Conservation (phyloP, 768 basidiomycete genomes). For the Kwoniella botswanensis region DNA sequence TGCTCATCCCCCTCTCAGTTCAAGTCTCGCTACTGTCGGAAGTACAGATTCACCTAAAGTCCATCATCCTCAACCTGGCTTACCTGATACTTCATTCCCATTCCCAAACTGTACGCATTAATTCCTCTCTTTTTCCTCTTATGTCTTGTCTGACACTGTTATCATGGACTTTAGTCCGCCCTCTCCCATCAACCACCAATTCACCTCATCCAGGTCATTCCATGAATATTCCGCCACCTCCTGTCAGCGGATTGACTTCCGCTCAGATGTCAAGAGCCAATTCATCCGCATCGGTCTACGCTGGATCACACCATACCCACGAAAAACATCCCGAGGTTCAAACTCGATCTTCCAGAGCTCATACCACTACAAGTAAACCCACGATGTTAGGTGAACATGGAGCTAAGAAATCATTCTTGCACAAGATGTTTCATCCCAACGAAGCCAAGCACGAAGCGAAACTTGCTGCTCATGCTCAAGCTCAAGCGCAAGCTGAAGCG, state of each 20-base stretch:
- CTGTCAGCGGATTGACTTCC: slow-evolving; percentile 23
- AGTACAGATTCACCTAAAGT: slow-evolving; percentile 1
- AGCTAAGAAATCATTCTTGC: slow-evolving; percentile 56
- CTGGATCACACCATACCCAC: slow-evolving; percentile 21
- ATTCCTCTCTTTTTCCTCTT: not conserved
- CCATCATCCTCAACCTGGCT: slow-evolving; percentile 9
- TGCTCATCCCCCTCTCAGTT: slow-evolving; percentile 15
- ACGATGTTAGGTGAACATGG: slow-evolving; percentile 46
- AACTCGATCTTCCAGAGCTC: slow-evolving; percentile 12
- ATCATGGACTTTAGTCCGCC: slow-evolving; percentile 29
- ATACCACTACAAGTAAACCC: slow-evolving; percentile 38
- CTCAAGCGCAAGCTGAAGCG: slow-evolving; percentile 13
- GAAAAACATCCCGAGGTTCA: slow-evolving; percentile 22
- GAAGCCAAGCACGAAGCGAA: slow-evolving; percentile 33
- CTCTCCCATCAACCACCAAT: slow-evolving; percentile 32
- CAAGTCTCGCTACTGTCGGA: slow-evolving; percentile 17
- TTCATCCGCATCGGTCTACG: slow-evolving; percentile 22
- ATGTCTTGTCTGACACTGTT: slow-evolving; percentile 1
- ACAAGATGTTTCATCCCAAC: slow-evolving; percentile 55
- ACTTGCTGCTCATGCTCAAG: slow-evolving; percentile 20
- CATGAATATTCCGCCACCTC: slow-evolving; percentile 41
- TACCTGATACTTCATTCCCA: slow-evolving; percentile 38
- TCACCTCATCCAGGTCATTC: slow-evolving; percentile 28
- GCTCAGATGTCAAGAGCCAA: slow-evolving; percentile 36
- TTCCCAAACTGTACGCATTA: slow-evolving; percentile 42